Base-by-base conservation (phyloP, 768 basidiomycete species). In the Psilocybe cubensis region DNA sequence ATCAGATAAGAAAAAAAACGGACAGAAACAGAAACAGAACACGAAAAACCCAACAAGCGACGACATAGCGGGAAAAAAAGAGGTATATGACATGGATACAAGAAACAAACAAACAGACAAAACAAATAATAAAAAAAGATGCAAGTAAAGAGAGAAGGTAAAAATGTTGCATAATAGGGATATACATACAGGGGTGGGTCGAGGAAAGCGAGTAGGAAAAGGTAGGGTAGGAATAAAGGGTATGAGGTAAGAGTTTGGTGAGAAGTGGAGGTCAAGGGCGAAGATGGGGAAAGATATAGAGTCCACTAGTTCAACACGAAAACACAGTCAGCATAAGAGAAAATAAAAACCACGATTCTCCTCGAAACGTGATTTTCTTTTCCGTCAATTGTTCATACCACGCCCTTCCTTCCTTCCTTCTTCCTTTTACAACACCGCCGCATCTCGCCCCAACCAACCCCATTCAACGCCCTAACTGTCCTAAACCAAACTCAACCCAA, bases 241-340 rank as follows among this genome's bases (percentile, higher is more conserved):
- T n/a, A n/a, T n/a, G n/a, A n/a, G n/a, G n/a, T n/a, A n/a, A n/a
- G n/a, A n/a, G n/a, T n/a, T n/a, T n/a, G n/a, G n/a, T n/a, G 40
- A 50, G 12, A 40, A 23, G 12, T 23, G 33, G 9, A 23, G 27
- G 31, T n/a, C 24, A 43, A 33, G 20, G 38, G 24, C 10, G 28
- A 11, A 21, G 14, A 55, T n/a, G n/a, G n/a, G 21, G 23, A 56
- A 28, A 23, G 40, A 31, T 49, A 48, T 40, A 54, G 20, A 48
- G 57, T 59, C 57, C 57, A 59, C 52, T 52, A 59, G 46, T 48
- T 48, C 23, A n/a, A 46, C 25, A 29, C 50, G 29, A n/a, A 56
- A 35, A 41, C 55, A 59, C 47, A 42, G 52, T 59, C 46, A 59
- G 52, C 58, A 59, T 59, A 59, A 41, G n/a, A 33, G 31, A 54